A percentile compares a stretch with the other conserved stretches of the same genome.
These are phyloP conservation scores for Corymbia citriodora DNA, from an alignment of 441 rosid genomes.

Conservation along the genomic window DNA sequence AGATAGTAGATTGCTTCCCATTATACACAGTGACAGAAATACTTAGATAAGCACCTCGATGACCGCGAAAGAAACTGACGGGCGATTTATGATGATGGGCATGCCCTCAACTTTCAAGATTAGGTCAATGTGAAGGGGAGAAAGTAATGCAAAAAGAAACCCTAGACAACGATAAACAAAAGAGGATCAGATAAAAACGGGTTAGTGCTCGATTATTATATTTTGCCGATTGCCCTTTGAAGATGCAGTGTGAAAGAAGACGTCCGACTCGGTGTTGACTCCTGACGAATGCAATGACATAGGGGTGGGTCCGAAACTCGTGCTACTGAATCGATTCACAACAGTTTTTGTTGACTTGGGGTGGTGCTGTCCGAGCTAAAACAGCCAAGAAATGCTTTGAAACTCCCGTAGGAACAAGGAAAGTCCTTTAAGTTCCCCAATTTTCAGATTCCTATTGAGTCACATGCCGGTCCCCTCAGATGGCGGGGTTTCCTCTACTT, in stretches of 20 bases:
- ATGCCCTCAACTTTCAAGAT: not conserved
- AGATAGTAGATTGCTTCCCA: not conserved
- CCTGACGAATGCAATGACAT: not conserved
- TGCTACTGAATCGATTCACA: not conserved
- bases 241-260: not conserved
- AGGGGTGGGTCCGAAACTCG: not conserved
- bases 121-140: slow-evolving; percentile 1
- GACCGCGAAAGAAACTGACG: not conserved
- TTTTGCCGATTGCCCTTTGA: not conserved
- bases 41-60: not conserved
- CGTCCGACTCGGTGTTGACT: not conserved
- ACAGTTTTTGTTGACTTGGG: not conserved
- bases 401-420: not conserved
- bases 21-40: not conserved
- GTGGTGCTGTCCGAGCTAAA: not conserved
- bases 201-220: not conserved
- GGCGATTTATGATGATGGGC: not conserved
- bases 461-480: not conserved
- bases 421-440: not conserved
- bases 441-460: not conserved
- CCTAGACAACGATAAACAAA: not conserved
- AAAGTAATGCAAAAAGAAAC: not conserved
- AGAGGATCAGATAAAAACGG: not conserved
- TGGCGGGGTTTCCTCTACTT: not conserved
- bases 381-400: not conserved